These are phyloP conservation scores for Furcasterigmium furcatum DNA, from an alignment of 2,329 filamentous ascomycete genomes.

Conservation along the genomic window DNA sequence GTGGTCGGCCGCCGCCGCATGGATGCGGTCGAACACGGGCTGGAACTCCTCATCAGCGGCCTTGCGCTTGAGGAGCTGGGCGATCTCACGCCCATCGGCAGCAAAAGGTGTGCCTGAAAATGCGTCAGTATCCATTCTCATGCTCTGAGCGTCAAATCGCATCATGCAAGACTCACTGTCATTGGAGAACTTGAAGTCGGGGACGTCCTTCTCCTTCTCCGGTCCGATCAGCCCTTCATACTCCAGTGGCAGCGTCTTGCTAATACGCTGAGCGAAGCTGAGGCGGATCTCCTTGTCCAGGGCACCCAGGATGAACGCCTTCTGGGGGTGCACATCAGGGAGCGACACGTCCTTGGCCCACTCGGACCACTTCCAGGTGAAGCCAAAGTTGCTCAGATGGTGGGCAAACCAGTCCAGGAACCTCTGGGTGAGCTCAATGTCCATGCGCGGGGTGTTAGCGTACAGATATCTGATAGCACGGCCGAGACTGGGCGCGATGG, in stretches of 20 bases:
- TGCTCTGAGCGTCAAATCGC: conserved; percentile 3
- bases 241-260: conserved; percentile 82
- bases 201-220: conserved; percentile 92
- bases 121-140: conserved; percentile 9
- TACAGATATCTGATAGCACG: conserved; percentile 92
- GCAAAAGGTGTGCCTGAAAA: conserved; percentile 72
- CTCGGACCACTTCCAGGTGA: conserved; percentile 99
- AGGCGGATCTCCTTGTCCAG: conserved; percentile 96
- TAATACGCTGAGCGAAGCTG: conserved; percentile 94
- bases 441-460: conserved; percentile 75
- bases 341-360: conserved; percentile 87
- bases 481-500: conserved; percentile 92
- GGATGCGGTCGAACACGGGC: conserved; percentile 74
- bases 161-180: conserved; percentile 53
- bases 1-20: conserved; percentile 68
- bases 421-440: conserved; percentile 80
- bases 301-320: conserved; percentile 87
- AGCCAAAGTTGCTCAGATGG: conserved; percentile 97
- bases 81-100: conserved; percentile 78
- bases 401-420: conserved; percentile 98
- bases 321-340: conserved; percentile 76
- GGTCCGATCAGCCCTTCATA: conserved; percentile 80
- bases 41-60: conserved; percentile 85
- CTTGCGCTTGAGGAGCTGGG: conserved; percentile 77
- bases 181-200: conserved; percentile 85